These are phyloP conservation scores for Podospora appendiculata DNA, from an alignment of 495 filamentous ascomycete genomes.

Conservation along the genomic window DNA sequence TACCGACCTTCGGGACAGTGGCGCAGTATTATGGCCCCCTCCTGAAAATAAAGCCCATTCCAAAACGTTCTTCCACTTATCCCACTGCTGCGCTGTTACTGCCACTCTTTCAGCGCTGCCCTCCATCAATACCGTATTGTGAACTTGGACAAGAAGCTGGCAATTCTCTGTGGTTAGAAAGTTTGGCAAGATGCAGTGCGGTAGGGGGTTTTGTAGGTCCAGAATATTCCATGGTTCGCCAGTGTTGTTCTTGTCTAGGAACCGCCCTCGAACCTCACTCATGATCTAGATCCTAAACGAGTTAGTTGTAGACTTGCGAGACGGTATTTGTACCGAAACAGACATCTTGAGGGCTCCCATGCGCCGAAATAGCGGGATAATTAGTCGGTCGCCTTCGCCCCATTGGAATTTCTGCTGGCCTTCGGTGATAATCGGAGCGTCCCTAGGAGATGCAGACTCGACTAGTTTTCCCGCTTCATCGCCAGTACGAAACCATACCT, in stretches of 20 bases:
- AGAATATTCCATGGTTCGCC: conserved; percentile 12
- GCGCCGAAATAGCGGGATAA: conserved; percentile 10
- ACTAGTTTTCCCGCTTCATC: not conserved
- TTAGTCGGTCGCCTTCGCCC: not conserved
- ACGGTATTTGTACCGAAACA: conserved; percentile 11
- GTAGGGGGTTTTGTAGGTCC: conserved; percentile 7
- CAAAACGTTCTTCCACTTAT: conserved; percentile 5
- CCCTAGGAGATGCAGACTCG: not conserved
- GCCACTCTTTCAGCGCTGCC: conserved; percentile 5
- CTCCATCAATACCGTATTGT: not conserved
- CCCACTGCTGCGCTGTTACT: conserved; percentile 1
- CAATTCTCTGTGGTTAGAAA: conserved; percentile 10
- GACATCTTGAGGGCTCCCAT: not conserved
- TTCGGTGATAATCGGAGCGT: conserved; percentile 5
- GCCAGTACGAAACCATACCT: conserved; percentile 2
- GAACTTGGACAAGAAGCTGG: conserved; percentile 3
- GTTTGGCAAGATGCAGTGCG: not conserved
- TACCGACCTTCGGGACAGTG: too few species aligned
- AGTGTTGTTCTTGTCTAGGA: not conserved
- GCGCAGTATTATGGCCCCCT: conserved; percentile 9
- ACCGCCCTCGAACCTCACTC: conserved; percentile 3
- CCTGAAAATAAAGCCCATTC: conserved; percentile 9
- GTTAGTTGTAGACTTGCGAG: not conserved
- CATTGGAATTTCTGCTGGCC: conserved; percentile 10
- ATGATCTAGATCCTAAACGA: conserved; percentile 4